Percentiles rank a stretch among this genome's conserved stretches.
These are phyloP conservation scores for Brachypodium distachyon DNA, from an alignment of 202 grass and related monocot genomes.

Conservation along the genomic window DNA sequence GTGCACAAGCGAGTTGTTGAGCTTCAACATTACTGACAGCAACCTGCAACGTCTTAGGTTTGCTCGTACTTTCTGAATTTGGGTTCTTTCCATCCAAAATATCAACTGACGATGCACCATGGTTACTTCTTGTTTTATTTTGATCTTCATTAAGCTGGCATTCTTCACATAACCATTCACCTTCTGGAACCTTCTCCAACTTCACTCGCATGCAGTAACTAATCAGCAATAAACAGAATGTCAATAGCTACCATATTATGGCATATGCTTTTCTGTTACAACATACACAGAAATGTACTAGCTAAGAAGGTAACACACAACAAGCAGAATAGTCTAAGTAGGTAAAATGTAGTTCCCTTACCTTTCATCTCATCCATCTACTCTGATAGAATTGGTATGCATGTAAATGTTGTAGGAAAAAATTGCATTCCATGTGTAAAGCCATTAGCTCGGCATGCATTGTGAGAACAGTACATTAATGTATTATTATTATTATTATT, in stretches of 20 bases:
- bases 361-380: slow-evolving; percentile 20
- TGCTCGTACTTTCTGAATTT: slow-evolving; percentile 27
- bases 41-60: slow-evolving; percentile 27
- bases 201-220: slow-evolving; percentile 97
- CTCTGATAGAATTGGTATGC: background rate
- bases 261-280: background rate
- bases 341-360: background rate
- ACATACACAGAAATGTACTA: background rate
- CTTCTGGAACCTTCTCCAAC: slow-evolving; percentile 81
- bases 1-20: slow-evolving; percentile 1
- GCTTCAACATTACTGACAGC: slow-evolving; percentile 15
- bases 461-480: background rate
- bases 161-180: slow-evolving; percentile 97
- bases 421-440: background rate
- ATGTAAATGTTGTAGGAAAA: background rate
- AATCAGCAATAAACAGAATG: slow-evolving; percentile 23
- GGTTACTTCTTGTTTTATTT: slow-evolving; percentile 32
- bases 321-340: background rate
- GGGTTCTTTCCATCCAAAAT: slow-evolving; percentile 31
- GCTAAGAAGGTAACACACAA: background rate
- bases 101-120: background rate
- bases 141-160: slow-evolving; percentile 61
- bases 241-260: slow-evolving; percentile 21
- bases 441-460: background rate
- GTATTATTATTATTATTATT: background rate